Conservation (phyloP, 1,139 yeast species). For the Saccharomyces uvarum region DNA sequence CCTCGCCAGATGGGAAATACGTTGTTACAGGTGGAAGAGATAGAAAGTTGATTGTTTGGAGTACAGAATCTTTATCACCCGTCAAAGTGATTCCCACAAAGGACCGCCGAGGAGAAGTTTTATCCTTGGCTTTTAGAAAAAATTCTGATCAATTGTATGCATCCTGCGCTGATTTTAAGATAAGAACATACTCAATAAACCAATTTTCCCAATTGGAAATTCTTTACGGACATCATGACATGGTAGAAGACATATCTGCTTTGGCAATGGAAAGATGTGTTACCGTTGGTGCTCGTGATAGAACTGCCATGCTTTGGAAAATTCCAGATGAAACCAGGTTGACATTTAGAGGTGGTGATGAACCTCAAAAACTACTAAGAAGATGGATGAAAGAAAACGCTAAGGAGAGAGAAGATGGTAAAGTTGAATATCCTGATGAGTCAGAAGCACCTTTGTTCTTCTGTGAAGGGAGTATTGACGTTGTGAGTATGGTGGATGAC, state of each 20-base stretch:
- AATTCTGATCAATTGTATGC: slow-evolving; percentile 81
- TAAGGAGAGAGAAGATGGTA: slow-evolving; percentile 29
- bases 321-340: slow-evolving; percentile 89
- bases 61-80: slow-evolving; percentile 66
- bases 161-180: slow-evolving; percentile 85
- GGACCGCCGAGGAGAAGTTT: slow-evolving; percentile 61
- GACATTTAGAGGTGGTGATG: slow-evolving; percentile 88
- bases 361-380: slow-evolving; percentile 39
- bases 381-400: slow-evolving; percentile 35
- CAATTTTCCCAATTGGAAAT: slow-evolving; percentile 86
- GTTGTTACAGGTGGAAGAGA: slow-evolving; percentile 90
- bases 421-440: slow-evolving; percentile 22
- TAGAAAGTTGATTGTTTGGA: slow-evolving; percentile 75
- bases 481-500: slow-evolving; percentile 86
- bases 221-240: slow-evolving; percentile 91
- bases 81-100: slow-evolving; percentile 69
- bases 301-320: slow-evolving; percentile 94
- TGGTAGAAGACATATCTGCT: slow-evolving; percentile 72
- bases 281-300: slow-evolving; percentile 89
- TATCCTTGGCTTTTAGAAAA: slow-evolving; percentile 69
- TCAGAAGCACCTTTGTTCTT: slow-evolving; percentile 37
- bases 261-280: slow-evolving; percentile 84
- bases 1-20: slow-evolving; percentile 77
- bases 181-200: slow-evolving; percentile 76
- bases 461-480: slow-evolving; percentile 85